phyloP scores from a whole-genome alignment of 2,329 filamentous ascomycete genomes.

The Clarireedia monteithiana region DNA sequence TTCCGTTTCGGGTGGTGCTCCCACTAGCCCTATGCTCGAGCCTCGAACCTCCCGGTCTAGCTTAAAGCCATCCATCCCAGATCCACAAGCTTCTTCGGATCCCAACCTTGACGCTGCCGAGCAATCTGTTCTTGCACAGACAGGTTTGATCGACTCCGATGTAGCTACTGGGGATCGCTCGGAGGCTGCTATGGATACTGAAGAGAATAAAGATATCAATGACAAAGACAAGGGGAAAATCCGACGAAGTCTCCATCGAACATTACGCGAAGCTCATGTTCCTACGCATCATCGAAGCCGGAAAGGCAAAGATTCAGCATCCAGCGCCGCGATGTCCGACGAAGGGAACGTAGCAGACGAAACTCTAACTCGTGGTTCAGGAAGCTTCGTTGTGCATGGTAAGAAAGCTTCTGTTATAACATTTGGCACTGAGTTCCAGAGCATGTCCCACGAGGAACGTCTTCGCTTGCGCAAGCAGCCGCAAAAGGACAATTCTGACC shows the following conservation, averaged over 20 bases:
- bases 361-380: conserved; percentile 68
- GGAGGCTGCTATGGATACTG: conserved; percentile 29
- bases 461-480: conserved; percentile 53
- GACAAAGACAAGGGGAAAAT: conserved; percentile 42
- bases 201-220: conserved; percentile 26
- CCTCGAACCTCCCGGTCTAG: conserved; percentile 30
- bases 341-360: conserved; percentile 43
- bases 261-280: conserved; percentile 71
- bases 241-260: conserved; percentile 81
- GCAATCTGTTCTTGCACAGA: conserved; percentile 58
- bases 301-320: conserved; percentile 66
- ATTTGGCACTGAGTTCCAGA: conserved; percentile 88
- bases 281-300: conserved; percentile 62
- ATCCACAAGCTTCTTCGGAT: conserved; percentile 27
- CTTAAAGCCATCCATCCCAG: conserved; percentile 26
- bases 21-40: conserved; percentile 23
- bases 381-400: conserved; percentile 92
- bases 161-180: conserved; percentile 34
- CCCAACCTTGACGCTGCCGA: conserved; percentile 51
- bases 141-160: conserved; percentile 50
- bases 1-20: conserved; percentile 37
- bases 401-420: conserved; percentile 97
- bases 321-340: conserved; percentile 42
- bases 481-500: conserved; percentile 33
- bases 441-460: conserved; percentile 65